Evolutionary conservation across 2,329 filamentous ascomycete genomes (phyloP), one percentile per base, ranked within the genome.

Genomic region (Cadophora sp.): DNA sequence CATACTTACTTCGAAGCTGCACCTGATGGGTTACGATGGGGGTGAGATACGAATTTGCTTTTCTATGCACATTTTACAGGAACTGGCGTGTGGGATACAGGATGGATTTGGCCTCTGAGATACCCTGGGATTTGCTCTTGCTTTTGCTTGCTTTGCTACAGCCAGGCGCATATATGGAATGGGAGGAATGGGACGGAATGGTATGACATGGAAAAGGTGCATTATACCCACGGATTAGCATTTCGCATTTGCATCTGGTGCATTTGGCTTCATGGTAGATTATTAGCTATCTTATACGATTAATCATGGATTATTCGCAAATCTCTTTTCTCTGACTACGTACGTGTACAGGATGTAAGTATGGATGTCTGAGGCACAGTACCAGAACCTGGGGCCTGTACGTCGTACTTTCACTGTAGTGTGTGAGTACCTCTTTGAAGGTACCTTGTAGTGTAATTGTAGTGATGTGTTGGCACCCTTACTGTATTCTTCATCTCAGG

Each of bases 121-220:
- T 69, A 67, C 67, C 65, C 65, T 50, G 59, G 39, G n/a, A 61
- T 50, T 65, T 59, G 41, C 33, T 56, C 39, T 55, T 55, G 30
- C 51, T 39, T 56, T 56, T 39, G 13, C 33, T 48, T 60, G 24
- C 41, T 60, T 27, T 60, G 16, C 30, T 30, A 22, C 24, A 18
- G 30, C 50, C 13, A 55, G 24, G 56, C 24, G 56, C 24, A 59
- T 58, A 39, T 8, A 39, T 39, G 36, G 8, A 7, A 30, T 3
- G 13, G 22, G 27, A 22, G 22, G 55, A n/a, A 30, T 45, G 39
- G 56, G 39, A 45, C 7, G 16, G 18, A 30, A n/a, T 39, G 43
- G 24, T 1, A 51, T 33, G 20, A 18, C 45, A 61, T 50, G 59
- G 59, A 22, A 20, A 53, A 20, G 50, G 53, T 20, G 53, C 53